These are phyloP conservation scores for Solanum verrucosum DNA, from an alignment of 257 asterid species.

Conservation along the genomic window DNA sequence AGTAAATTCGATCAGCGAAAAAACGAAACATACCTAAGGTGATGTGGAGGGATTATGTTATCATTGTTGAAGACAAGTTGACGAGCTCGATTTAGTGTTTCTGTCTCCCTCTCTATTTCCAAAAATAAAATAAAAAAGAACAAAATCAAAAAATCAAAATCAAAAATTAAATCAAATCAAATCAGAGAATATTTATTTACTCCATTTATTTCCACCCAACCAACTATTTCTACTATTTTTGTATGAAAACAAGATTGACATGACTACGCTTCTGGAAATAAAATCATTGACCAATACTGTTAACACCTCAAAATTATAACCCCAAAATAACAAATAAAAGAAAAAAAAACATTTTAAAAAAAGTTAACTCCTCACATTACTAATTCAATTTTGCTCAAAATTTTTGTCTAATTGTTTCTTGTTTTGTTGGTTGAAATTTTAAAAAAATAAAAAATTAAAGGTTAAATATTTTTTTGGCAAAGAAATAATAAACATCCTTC, in stretches of 20 bases:
- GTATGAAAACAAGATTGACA: conserved; percentile 27
- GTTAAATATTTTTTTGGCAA: background rate
- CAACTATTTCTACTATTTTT: background rate
- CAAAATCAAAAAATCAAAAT: background rate
- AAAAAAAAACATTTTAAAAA: background rate
- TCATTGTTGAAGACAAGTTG: conserved; percentile 80
- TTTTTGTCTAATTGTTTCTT: background rate
- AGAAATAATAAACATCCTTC: background rate
- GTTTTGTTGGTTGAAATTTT: background rate
- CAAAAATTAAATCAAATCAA: background rate
- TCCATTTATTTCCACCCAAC: background rate
- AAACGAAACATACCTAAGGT: conserved; percentile 33
- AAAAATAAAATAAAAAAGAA: background rate
- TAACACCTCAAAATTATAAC: background rate
- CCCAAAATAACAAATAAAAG: background rate
- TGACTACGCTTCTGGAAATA: conserved; percentile 12
- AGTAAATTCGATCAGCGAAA: background rate
- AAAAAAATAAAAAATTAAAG: background rate
- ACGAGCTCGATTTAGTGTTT: conserved; percentile 88
- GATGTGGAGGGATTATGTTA: conserved; percentile 41
- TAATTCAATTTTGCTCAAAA: background rate
- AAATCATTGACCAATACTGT: conserved; percentile 10
- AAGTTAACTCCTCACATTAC: background rate
- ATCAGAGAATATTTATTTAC: conserved; percentile 17
- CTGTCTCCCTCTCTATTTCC: conserved; percentile 82